Evolutionary conservation across 1,284 basidiomycete species (phyloP).

Genomic region (Coniferiporia weirii): DNA sequence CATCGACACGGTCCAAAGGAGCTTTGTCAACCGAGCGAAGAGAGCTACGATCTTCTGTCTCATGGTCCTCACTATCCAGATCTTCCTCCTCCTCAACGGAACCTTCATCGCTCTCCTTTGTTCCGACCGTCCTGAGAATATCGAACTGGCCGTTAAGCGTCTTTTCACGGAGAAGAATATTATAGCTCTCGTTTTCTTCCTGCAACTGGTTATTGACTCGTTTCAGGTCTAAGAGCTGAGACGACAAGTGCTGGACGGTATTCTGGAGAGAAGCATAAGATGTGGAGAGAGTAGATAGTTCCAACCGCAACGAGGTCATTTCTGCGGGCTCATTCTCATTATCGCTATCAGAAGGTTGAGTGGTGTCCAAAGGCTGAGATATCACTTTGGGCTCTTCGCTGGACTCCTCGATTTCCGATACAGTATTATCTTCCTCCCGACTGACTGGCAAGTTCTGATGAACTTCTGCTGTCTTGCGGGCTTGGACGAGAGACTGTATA

Average conservation of each 20-base stretch:
- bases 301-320: conserved; percentile 73
- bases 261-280: conserved; percentile 76
- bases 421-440: conserved; percentile 18
- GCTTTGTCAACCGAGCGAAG: conserved; percentile 23
- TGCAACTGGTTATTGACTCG: conserved; percentile 77
- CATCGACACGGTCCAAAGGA: conserved; percentile 27
- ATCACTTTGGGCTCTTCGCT: conserved; percentile 31
- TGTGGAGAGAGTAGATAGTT: conserved; percentile 75
- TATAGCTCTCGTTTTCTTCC: conserved; percentile 94
- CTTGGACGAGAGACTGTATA: conserved; percentile 70
- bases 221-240: conserved; percentile 71
- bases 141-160: conserved; percentile 85
- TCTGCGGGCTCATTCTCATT: conserved; percentile 72
- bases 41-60: conserved; percentile 35
- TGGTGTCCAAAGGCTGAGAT: conserved; percentile 27
- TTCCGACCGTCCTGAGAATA: conserved; percentile 55
- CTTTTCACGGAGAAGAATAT: conserved; percentile 83
- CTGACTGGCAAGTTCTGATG: not conserved
- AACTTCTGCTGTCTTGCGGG: conserved; percentile 41
- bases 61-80: conserved; percentile 37
- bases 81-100: conserved; percentile 42
- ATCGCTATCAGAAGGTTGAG: conserved; percentile 39
- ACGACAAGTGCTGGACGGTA: conserved; percentile 69
- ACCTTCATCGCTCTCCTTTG: conserved; percentile 29
- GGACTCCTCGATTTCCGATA: conserved; percentile 32